Base-by-base conservation (phyloP, 257 asterid species). In the Forsythia suspensa region DNA sequence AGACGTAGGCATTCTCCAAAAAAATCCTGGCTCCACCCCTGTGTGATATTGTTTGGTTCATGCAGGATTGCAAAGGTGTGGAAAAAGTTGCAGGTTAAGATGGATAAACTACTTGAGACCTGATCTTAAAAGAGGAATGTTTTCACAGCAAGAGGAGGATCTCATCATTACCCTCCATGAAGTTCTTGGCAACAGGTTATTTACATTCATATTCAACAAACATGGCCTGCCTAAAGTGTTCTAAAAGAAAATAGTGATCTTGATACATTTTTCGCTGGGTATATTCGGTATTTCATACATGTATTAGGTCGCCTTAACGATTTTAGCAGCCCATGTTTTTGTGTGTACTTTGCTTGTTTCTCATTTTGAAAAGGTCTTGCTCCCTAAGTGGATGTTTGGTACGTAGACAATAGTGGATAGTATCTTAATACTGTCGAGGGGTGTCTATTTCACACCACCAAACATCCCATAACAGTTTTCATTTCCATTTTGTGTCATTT, bases 91-190 rank as follows among this genome's bases (percentile, higher is more conserved):
- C 57, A 91, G 97, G 74, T 63, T 93, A 80, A 85, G 97, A 79
- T 93, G 97, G 97, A 93, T 91, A 72, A 93, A 93, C 73, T 93
- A 93, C 79, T 75, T 93, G 69, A 90, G 97, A 87, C 97, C 97
- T 81, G 95, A 91, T 83, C 91, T 93, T 52, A 93, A 93, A 80
- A 87, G 97, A 76, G 98, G 98, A 72, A 90, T 86, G 91, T 90
- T 93, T 80, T 89, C 97, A 24, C 94, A 84, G 20, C 85, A 93
- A 82, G 98, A 93, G 48, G 98, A 93, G 80, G 90, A 91, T 85
- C 77, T 89, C 78, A 93, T 93, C 74, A 59, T 93, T 16, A 86
- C 68, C 51, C 87, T 90, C 3, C 98, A 93, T 72, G 81, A 90
- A 85, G 85, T 89, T 83, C 85, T 91, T 75, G 98, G 98, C 73